Base-by-base conservation (phyloP, 2,329 filamentous ascomycete species). In the Corinectria fuckeliana region DNA sequence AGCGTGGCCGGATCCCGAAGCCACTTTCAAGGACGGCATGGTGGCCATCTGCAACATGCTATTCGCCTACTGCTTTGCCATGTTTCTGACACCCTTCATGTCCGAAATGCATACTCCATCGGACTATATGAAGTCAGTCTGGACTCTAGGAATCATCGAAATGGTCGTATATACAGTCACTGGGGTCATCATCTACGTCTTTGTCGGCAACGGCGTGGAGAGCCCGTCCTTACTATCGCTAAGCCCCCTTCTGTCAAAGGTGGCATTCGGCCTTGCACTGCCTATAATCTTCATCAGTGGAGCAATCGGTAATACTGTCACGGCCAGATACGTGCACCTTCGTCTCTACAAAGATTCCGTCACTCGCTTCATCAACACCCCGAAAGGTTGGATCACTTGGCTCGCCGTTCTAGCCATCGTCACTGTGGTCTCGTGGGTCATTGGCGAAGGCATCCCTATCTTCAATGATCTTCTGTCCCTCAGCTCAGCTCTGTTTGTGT, bases 371-470 rank as follows among this genome's bases (percentile, higher is more conserved):
- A 70, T 78, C 70, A 78, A 78, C 68, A 78, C 77, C 2, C 69
- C 69, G 41, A 74, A 67, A 68, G 77, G 77, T 25, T 78, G 76
- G 77, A 63, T 72, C 51, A 74, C 72, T 11, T 90, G 89, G 89
- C 69, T 86, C 4, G 77, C 61, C 3, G 84, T 91, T 21, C 82
- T 85, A 34, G 72, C 80, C 1, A 64, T 71, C 34, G 72, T 88
- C 34, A 91, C 88, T 79, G 48, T 88, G 8, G 45, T 88, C 14
- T 86, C 86, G 1, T 92, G 87, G 83, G 72, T 91, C 63, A 86
- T 92, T 61, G 88, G 89, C 9, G 85, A 89, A 67, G 85, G 87
- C 1, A 88, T 92, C 45, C 90, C 90, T n/a, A 56, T 60, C 30
- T 60, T 60, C 32, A 55, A 45, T 30, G 57, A 60, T 30, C 51